These are phyloP conservation scores for Isochrysis galbana DNA, from an alignment of 78 protist species.

Conservation along the genomic window DNA sequence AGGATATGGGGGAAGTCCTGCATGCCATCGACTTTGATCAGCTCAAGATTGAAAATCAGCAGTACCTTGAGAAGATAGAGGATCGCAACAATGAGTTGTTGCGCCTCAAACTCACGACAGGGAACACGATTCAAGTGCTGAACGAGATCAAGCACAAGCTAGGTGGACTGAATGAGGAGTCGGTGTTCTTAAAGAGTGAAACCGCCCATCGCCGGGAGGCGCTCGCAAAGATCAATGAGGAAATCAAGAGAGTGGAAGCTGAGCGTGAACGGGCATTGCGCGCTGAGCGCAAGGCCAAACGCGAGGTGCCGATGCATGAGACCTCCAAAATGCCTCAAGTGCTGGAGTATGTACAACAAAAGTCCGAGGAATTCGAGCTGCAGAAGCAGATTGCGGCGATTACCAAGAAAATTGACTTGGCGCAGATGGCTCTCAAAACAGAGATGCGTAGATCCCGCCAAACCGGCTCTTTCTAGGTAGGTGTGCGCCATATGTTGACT, in stretches of 20 bases:
- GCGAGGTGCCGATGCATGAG: slow-evolving; percentile 40
- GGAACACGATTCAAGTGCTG: slow-evolving; percentile 58
- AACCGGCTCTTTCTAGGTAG: no score
- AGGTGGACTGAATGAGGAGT: slow-evolving; percentile 17
- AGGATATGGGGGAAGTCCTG: slow-evolving; percentile 73
- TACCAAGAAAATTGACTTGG: not conserved
- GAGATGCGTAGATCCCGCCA: not conserved
- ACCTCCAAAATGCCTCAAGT: slow-evolving; percentile 56
- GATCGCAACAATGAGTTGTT: slow-evolving; percentile 74
- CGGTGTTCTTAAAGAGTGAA: slow-evolving; percentile 23
- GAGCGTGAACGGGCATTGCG: slow-evolving; percentile 41
- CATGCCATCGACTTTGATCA: slow-evolving; percentile 79
- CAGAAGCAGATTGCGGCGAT: not conserved
- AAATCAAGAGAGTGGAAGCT: not conserved
- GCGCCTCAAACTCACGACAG: slow-evolving; percentile 66
- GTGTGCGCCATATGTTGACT: no score
- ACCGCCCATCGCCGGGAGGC: not conserved
- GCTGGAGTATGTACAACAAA: slow-evolving; percentile 58
- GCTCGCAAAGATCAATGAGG: not conserved
- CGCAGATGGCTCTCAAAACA: not conserved
- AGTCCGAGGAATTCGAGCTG: slow-evolving; percentile 44
- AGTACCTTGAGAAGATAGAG: slow-evolving; percentile 68
- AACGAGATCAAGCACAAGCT: slow-evolving; percentile 45
- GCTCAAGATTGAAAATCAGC: slow-evolving; percentile 82
- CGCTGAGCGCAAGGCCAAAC: slow-evolving; percentile 20